Conservation (phyloP, 352 stramenopile species). For the Phytophthora capsici region DNA sequence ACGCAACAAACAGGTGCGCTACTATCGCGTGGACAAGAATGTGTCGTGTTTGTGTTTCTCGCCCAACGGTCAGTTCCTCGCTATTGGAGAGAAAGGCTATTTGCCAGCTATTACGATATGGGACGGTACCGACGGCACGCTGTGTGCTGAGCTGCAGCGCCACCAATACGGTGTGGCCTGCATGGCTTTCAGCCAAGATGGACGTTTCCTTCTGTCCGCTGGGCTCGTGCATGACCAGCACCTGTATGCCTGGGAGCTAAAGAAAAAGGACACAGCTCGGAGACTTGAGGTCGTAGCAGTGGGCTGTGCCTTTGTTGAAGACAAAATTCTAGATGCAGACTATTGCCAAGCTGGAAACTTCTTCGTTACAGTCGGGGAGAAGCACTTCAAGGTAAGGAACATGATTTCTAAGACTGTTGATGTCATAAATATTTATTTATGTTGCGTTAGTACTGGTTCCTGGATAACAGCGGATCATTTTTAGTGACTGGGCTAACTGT, state of each 20-base stretch:
- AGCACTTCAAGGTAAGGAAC: constrained; percentile 69
- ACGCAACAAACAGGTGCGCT: constrained; percentile 87
- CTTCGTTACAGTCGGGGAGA: constrained; percentile 85
- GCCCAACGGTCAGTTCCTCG: constrained; percentile 80
- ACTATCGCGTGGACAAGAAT: constrained; percentile 88
- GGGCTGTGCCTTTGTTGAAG: constrained; percentile 56
- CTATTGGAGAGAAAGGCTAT: constrained; percentile 90
- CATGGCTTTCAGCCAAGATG: constrained; percentile 79
- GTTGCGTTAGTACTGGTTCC: constrained; percentile 69
- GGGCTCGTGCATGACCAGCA: constrained; percentile 87
- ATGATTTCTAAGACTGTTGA: neutral
- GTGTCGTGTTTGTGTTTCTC: constrained; percentile 89
- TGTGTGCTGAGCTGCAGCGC: constrained; percentile 82
- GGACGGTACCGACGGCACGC: constrained; percentile 76
- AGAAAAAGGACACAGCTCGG: constrained; percentile 19
- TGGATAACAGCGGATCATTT: constrained; percentile 61
- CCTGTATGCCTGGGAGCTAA: constrained; percentile 80
- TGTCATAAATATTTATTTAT: constrained; percentile 2
- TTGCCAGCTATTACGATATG: constrained; percentile 87
- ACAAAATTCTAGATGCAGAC: constrained; percentile 78
- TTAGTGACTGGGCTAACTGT: constrained; percentile 59
- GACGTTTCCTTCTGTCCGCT: constrained; percentile 63
- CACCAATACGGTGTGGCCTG: constrained; percentile 87
- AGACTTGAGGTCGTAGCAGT: constrained; percentile 36
- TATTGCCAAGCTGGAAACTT: constrained; percentile 75